These are phyloP conservation scores for Graphilbum fragrans DNA, from an alignment of 2,329 filamentous ascomycete species.

Conservation along the genomic window DNA sequence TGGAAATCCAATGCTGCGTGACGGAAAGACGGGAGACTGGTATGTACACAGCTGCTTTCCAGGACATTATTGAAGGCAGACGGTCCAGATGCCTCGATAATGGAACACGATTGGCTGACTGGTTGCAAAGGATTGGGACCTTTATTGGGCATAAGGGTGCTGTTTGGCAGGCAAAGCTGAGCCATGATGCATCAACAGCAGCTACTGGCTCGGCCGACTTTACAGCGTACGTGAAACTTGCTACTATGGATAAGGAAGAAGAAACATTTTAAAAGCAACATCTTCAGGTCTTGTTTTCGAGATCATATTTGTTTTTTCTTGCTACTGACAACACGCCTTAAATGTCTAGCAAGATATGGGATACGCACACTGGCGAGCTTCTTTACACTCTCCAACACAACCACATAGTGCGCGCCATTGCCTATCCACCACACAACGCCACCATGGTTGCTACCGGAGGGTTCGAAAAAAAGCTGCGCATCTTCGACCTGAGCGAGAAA, in stretches of 20 bases:
- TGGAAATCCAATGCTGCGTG: slow-evolving; percentile 95
- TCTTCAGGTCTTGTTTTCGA: too few species aligned
- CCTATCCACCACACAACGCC: slow-evolving; percentile 70
- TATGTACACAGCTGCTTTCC: slow-evolving; percentile 22
- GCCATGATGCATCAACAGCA: slow-evolving; percentile 74
- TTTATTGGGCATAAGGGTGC: slow-evolving; percentile 98
- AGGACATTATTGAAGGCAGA: background rate
- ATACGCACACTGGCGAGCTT: slow-evolving; percentile 86
- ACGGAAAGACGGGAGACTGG: slow-evolving; percentile 93
- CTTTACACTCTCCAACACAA: slow-evolving; percentile 80
- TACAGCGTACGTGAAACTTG: slow-evolving; percentile 53
- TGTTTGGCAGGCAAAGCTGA: slow-evolving; percentile 90
- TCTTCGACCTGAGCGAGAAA: slow-evolving; percentile 71
- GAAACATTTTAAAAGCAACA: too few species aligned
- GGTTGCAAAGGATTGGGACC: slow-evolving; percentile 83
- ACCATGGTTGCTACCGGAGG: slow-evolving; percentile 89
- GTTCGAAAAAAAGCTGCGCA: slow-evolving; percentile 89
- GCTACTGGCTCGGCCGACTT: slow-evolving; percentile 95
- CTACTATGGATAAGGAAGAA: background rate
- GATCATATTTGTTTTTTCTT: background rate
- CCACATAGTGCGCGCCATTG: slow-evolving; percentile 89
- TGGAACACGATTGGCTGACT: slow-evolving; percentile 23
- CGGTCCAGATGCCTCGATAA: background rate
- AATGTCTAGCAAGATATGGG: slow-evolving; percentile 87
- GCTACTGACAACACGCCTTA: background rate